Conservation (phyloP, 495 filamentous ascomycete genomes). For the Tuber indicum region DNA sequence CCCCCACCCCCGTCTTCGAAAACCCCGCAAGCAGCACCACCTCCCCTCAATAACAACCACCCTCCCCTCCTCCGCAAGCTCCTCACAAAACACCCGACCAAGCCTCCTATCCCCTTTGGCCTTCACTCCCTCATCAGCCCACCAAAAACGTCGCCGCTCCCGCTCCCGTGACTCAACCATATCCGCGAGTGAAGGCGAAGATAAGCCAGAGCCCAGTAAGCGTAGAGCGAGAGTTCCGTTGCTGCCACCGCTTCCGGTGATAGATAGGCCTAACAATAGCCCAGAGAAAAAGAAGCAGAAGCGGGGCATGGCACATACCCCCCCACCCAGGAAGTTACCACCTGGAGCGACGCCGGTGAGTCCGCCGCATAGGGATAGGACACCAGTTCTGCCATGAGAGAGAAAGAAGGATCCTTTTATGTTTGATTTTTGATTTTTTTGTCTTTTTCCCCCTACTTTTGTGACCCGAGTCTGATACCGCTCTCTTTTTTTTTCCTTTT, state of each 20-base stretch:
- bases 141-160: conserved; percentile 20
- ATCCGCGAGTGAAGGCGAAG: conserved; percentile 27
- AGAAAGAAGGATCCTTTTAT: background rate
- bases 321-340: background rate
- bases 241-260: background rate
- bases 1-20: conserved; percentile 13
- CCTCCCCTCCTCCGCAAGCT: conserved; percentile 10
- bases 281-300: conserved; percentile 2
- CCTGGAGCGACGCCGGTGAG: background rate
- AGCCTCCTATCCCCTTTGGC: conserved; percentile 26
- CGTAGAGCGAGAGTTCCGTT: background rate
- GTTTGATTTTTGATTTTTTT: background rate
- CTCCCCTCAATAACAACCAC: conserved; percentile 27
- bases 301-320: background rate
- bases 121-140: conserved; percentile 21
- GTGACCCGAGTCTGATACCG: background rate
- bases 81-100: conserved; percentile 10
- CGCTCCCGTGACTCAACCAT: conserved; percentile 38
- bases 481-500: background rate
- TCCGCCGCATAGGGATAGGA: background rate
- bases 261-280: background rate
- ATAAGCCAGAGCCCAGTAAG: background rate
- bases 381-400: background rate
- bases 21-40: conserved; percentile 17
- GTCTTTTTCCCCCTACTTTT: background rate